Evolutionary conservation across 192 early-diverging fungal species (phyloP).

Genomic region (Linnemannia elongata): DNA sequence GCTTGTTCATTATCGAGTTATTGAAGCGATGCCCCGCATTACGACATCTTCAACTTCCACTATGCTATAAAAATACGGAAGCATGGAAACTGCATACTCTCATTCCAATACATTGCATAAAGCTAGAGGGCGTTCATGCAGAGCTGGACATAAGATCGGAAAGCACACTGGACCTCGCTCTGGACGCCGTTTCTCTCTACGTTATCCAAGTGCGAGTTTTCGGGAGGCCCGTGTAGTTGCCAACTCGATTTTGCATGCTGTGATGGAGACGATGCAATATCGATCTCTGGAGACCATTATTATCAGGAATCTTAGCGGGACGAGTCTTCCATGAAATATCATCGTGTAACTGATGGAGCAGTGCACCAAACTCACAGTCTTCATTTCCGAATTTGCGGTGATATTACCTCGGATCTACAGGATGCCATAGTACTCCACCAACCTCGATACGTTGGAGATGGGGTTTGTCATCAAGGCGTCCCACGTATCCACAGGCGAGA

Average conservation of each 20-base stretch:
- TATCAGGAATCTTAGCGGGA: not conserved
- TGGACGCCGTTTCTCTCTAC: not conserved
- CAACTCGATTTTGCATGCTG: not conserved
- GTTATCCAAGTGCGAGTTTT: not conserved
- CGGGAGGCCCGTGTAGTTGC: not conserved
- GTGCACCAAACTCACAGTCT: not conserved
- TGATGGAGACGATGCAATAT: not conserved
- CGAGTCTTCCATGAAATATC: not conserved
- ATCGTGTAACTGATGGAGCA: not conserved
- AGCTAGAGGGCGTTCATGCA: not conserved
- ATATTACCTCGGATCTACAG: not conserved
- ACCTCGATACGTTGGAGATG: not conserved
- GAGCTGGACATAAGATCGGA: not conserved
- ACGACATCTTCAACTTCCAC: not conserved
- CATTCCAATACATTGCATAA: not conserved
- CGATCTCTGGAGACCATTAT: not conserved
- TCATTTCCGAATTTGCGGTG: not conserved
- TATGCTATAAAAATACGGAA: not conserved
- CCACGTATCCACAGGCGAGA: not conserved
- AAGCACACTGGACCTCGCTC: not conserved
- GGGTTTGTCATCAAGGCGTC: not conserved
- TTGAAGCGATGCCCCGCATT: not conserved
- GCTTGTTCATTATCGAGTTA: not conserved
- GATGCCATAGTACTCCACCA: not conserved
- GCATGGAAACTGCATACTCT: not conserved